These are phyloP conservation scores for Morella rubra DNA, from an alignment of 306 rosid genomes.

Conservation along the genomic window DNA sequence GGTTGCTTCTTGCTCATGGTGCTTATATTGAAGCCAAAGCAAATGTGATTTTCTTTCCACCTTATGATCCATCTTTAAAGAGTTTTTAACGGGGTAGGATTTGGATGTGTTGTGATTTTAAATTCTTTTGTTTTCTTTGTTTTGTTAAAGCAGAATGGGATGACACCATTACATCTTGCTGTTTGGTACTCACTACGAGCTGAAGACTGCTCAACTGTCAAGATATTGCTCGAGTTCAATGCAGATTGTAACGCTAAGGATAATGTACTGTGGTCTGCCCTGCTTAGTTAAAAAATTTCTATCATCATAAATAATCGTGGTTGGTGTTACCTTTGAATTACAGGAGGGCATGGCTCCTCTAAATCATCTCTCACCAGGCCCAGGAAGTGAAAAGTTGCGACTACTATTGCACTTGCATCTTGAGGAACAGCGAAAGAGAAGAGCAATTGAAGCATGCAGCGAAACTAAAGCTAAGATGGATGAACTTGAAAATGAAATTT, in stretches of 20 bases:
- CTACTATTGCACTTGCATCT: constrained; percentile 58
- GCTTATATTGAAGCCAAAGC: constrained; percentile 92
- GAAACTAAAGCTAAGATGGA: constrained; percentile 92
- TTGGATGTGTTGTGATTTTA: constrained; percentile 22
- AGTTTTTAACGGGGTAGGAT: constrained; percentile 21
- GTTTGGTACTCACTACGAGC: constrained; percentile 86
- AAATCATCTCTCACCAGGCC: constrained; percentile 79
- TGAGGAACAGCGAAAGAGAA: constrained; percentile 76
- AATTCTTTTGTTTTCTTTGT: constrained; percentile 18
- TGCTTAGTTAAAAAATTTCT: constrained; percentile 16
- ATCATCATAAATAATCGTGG: constrained; percentile 7
- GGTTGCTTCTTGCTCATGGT: constrained; percentile 68
- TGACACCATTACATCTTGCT: constrained; percentile 98
- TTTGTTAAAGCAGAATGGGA: constrained; percentile 76
- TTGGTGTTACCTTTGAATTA: constrained; percentile 36
- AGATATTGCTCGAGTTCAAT: constrained; percentile 64
- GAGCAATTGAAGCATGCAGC: constrained; percentile 83
- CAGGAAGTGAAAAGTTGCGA: constrained; percentile 66
- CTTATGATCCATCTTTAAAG: constrained; percentile 21
- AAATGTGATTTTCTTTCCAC: constrained; percentile 51
- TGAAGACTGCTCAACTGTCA: constrained; percentile 71
- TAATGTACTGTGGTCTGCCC: constrained; percentile 44
- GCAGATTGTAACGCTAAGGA: constrained; percentile 91
- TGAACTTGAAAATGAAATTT: constrained; percentile 74
- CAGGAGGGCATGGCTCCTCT: constrained; percentile 95